These are phyloP conservation scores for Herpotrichia juniperi DNA, from an alignment of 2,329 filamentous ascomycete species.

Conservation along the genomic window DNA sequence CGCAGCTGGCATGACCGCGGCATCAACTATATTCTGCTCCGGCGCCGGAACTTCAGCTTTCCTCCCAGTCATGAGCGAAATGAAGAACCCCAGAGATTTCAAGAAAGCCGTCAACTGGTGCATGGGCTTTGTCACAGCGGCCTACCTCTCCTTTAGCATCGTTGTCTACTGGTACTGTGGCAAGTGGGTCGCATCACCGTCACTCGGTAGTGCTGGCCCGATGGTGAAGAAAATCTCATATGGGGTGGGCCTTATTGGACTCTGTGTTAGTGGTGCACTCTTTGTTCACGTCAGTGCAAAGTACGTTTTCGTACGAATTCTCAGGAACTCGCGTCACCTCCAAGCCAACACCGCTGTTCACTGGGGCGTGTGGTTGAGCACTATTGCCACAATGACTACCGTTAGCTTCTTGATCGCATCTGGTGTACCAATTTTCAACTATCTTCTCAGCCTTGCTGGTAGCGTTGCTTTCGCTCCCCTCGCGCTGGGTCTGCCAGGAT, in stretches of 20 bases:
- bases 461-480: conserved; percentile 59
- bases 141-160: conserved; percentile 64
- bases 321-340: conserved; percentile 57
- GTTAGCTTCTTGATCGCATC: conserved; percentile 59
- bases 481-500: conserved; percentile 55
- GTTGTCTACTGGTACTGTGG: conserved; percentile 69
- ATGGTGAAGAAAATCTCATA: conserved; percentile 66
- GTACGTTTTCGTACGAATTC: conserved; percentile 60
- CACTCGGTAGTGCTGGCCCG: conserved; percentile 63
- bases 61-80: conserved; percentile 67
- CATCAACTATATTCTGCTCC: conserved; percentile 64
- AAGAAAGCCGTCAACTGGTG: conserved; percentile 65
- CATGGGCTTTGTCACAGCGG: conserved; percentile 63
- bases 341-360: conserved; percentile 57
- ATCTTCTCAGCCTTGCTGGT: conserved; percentile 56
- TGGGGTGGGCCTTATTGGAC: conserved; percentile 61
- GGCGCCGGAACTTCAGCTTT: conserved; percentile 66
- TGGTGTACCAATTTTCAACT: conserved; percentile 63
- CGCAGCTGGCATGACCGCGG: conserved; percentile 62
- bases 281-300: conserved; percentile 60
- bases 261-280: conserved; percentile 57
- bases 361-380: conserved; percentile 59
- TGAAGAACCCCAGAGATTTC: conserved; percentile 64
- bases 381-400: conserved; percentile 50
- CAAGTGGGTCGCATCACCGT: conserved; percentile 65